Percentiles rank a stretch among this genome's conserved stretches.
Conservation (phyloP, 345 rosid species). For the Anastatica hierochuntica region DNA sequence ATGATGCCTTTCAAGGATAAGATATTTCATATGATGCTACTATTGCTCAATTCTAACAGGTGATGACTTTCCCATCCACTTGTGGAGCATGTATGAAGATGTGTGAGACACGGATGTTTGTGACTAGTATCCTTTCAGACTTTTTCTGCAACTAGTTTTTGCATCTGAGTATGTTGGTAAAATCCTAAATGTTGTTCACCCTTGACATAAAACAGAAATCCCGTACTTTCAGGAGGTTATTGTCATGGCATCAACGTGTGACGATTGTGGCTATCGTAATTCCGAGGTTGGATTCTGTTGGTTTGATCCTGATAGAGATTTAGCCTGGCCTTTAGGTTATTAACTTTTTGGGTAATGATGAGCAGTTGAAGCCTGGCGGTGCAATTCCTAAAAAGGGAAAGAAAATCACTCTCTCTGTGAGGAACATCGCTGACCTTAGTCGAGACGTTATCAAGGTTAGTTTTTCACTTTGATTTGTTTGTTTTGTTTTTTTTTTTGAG, state of each 20-base stretch:
- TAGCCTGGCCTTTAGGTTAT: conserved; percentile 6
- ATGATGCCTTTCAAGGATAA: too few species aligned
- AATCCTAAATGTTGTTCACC: conserved; percentile 18
- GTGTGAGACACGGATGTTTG: conserved; percentile 40
- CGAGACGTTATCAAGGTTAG: conserved; percentile 89
- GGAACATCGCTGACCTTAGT: conserved; percentile 53
- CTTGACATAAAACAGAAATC: conserved; percentile 56
- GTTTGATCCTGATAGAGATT: background rate
- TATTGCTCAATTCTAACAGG: conserved; percentile 18
- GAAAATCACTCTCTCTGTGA: conserved; percentile 50
- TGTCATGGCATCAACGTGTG: conserved; percentile 94
- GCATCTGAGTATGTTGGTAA: conserved; percentile 3
- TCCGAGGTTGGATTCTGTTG: conserved; percentile 62
- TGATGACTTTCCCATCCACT: conserved; percentile 41
- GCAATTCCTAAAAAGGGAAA: conserved; percentile 79
- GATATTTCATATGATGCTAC: background rate
- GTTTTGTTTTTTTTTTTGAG: background rate
- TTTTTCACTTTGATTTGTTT: background rate
- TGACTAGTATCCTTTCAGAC: conserved; percentile 38
- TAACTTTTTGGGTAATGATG: background rate
- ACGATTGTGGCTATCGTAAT: conserved; percentile 81
- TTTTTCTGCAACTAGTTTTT: background rate
- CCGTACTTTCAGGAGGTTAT: conserved; percentile 97
- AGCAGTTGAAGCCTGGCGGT: conserved; percentile 92
- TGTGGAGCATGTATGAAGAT: conserved; percentile 33